phyloP scores from a whole-genome alignment of 2,329 filamentous ascomycete species.

The Alternaria sp. region DNA sequence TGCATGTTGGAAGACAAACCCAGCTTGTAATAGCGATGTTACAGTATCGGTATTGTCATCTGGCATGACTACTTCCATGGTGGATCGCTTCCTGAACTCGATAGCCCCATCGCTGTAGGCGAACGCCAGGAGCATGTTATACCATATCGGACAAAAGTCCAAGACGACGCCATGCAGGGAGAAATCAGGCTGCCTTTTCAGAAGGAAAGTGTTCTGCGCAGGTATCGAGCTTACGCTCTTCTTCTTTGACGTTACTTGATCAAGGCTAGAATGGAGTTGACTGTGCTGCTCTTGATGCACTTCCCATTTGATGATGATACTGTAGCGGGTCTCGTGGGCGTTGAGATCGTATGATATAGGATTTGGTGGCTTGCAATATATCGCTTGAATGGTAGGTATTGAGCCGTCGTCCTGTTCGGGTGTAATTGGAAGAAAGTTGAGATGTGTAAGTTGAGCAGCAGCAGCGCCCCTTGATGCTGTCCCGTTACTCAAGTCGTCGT shows the following conservation, averaged over 20 bases:
- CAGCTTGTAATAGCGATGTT: conserved; percentile 76
- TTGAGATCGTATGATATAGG: conserved; percentile 55
- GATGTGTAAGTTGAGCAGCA: conserved; percentile 67
- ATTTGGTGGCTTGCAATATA: conserved; percentile 70
- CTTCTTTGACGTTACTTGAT: conserved; percentile 74
- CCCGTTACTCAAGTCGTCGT: conserved; percentile 33
- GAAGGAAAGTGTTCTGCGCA: conserved; percentile 48
- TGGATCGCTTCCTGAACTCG: conserved; percentile 79
- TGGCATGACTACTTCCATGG: conserved; percentile 73
- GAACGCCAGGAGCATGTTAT: conserved; percentile 76
- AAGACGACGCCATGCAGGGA: conserved; percentile 75
- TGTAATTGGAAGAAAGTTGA: conserved; percentile 76
- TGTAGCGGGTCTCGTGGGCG: conserved; percentile 72
- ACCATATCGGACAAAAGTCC: conserved; percentile 72
- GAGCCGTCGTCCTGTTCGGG: conserved; percentile 68
- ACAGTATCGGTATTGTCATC: conserved; percentile 72
- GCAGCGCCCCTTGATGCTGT: conserved; percentile 36
- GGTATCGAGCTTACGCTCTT: conserved; percentile 58
- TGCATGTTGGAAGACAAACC: conserved; percentile 75
- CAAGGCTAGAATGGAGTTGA: conserved; percentile 76
- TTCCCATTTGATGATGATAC: conserved; percentile 85
- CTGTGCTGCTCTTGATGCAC: conserved; percentile 70
- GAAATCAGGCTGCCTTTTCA: conserved; percentile 71
- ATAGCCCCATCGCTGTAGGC: conserved; percentile 82
- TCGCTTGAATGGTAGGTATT: conserved; percentile 73